phyloP scores from a whole-genome alignment of 192 early-diverging fungal genomes.

The Coemansia sp. region DNA sequence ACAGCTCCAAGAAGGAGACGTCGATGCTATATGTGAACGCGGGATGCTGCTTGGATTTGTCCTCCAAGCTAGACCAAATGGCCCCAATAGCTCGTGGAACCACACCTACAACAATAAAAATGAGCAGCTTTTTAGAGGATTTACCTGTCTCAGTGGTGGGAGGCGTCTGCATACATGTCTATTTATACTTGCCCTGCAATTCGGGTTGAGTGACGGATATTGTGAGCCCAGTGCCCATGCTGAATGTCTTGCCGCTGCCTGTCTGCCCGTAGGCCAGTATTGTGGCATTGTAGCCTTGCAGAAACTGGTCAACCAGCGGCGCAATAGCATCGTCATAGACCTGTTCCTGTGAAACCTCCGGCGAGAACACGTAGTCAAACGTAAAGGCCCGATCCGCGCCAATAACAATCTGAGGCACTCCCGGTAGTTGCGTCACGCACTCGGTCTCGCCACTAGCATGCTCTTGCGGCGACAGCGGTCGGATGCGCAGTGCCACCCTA shows the following conservation, averaged over 20 bases:
- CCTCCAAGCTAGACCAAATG: constrained; percentile 34
- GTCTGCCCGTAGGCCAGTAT: constrained; percentile 82
- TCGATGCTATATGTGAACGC: constrained; percentile 41
- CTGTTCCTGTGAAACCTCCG: constrained; percentile 62
- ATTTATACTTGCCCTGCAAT: constrained; percentile 59
- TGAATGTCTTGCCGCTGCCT: constrained; percentile 90
- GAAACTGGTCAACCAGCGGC: constrained; percentile 57
- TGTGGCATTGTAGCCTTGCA: constrained; percentile 89
- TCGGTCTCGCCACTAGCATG: constrained; percentile 43
- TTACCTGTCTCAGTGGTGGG: constrained; percentile 53
- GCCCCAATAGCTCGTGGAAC: constrained; percentile 45
- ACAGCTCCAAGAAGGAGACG: constrained; percentile 92
- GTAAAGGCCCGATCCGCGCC: constrained; percentile 57
- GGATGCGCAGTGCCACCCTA: constrained; percentile 52
- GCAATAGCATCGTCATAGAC: constrained; percentile 60
- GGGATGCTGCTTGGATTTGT: constrained; percentile 3
- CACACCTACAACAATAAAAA: constrained; percentile 18
- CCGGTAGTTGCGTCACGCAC: constrained; percentile 51
- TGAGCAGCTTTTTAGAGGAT: neutral
- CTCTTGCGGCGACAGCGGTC: constrained; percentile 48
- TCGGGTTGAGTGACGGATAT: constrained; percentile 10
- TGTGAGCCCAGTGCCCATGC: constrained; percentile 79
- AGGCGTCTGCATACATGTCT: neutral
- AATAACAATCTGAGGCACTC: constrained; percentile 51
- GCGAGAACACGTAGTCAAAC: constrained; percentile 75